A percentile compares a stretch with the other conserved stretches of the same genome.
phyloP scores from a whole-genome alignment of 805 yeast genomes.

The Yamadazyma insecticola region DNA sequence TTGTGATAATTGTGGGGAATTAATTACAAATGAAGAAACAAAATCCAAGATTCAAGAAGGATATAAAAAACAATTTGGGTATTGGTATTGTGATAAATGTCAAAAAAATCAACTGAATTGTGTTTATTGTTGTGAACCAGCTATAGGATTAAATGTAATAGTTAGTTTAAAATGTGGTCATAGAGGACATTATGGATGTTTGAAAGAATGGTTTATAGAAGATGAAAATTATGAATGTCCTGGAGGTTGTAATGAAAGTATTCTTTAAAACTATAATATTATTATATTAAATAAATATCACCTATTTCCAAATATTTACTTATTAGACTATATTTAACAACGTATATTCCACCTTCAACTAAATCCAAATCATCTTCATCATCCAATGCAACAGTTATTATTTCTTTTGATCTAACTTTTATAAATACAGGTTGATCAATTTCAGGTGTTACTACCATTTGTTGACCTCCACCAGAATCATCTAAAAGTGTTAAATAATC shows the following conservation, averaged over 20 bases:
- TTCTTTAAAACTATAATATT: neutral
- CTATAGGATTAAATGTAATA: conserved; percentile 65
- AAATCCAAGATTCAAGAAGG: conserved; percentile 29
- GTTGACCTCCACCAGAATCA: conserved; percentile 50
- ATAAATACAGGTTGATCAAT: conserved; percentile 74
- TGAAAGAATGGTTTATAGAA: conserved; percentile 69
- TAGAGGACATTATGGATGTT: conserved; percentile 77
- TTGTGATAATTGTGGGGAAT: conserved; percentile 56
- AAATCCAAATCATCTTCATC: conserved; percentile 43
- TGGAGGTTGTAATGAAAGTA: conserved; percentile 53
- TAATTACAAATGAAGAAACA: conserved; percentile 56
- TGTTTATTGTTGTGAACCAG: conserved; percentile 69
- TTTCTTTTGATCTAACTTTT: conserved; percentile 34
- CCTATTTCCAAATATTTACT: conserved; percentile 30
- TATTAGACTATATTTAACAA: conserved; percentile 56
- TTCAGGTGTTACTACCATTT: conserved; percentile 81
- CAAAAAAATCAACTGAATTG: conserved; percentile 60
- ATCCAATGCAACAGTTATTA: conserved; percentile 21
- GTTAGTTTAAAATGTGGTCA: conserved; percentile 73
- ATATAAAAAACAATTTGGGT: conserved; percentile 43
- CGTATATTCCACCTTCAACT: conserved; percentile 64
- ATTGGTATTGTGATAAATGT: conserved; percentile 84
- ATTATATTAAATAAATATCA: conserved; percentile 32
- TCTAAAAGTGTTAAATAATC: conserved; percentile 66
- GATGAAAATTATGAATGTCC: conserved; percentile 73